Conservation (phyloP, 805 yeast genomes). For the Metschnikowia borealis region DNA sequence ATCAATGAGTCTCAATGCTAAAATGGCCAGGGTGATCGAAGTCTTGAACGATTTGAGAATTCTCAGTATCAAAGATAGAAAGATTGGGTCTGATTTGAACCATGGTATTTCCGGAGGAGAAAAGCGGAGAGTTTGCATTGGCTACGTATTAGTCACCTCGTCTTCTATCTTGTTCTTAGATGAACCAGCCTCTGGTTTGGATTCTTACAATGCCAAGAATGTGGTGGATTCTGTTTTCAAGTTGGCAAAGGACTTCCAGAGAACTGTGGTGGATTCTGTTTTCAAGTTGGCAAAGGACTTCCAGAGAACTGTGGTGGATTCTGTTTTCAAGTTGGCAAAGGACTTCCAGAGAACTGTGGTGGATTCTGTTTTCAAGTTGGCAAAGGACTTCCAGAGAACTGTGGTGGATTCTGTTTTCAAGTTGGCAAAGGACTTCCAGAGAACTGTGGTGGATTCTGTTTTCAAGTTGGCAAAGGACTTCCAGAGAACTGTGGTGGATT, state of each 20-base stretch:
- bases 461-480: too few relatives aligned
- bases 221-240: slow-evolving; percentile 82
- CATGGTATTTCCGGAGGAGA: slow-evolving; percentile 95
- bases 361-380: too few relatives aligned
- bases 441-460: too few relatives aligned
- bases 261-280: too few relatives aligned
- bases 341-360: too few relatives aligned
- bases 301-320: too few relatives aligned
- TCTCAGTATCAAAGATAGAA: slow-evolving; percentile 71
- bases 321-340: too few relatives aligned
- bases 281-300: too few relatives aligned
- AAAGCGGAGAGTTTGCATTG: slow-evolving; percentile 86
- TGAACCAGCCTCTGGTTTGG: slow-evolving; percentile 95
- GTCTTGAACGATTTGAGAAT: slow-evolving; percentile 85
- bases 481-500: too few relatives aligned
- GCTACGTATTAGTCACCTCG: slow-evolving; percentile 86
- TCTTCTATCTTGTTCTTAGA: slow-evolving; percentile 81
- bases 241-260: slow-evolving; percentile 71
- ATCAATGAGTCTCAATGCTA: slow-evolving; percentile 66
- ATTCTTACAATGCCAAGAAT: slow-evolving; percentile 87
- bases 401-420: too few relatives aligned
- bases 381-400: too few relatives aligned
- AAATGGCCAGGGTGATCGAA: slow-evolving; percentile 75
- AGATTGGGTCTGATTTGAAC: slow-evolving; percentile 84
- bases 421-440: too few relatives aligned